Conservation (phyloP, 2,329 filamentous ascomycete species). For the Trichoderma guizhouense region DNA sequence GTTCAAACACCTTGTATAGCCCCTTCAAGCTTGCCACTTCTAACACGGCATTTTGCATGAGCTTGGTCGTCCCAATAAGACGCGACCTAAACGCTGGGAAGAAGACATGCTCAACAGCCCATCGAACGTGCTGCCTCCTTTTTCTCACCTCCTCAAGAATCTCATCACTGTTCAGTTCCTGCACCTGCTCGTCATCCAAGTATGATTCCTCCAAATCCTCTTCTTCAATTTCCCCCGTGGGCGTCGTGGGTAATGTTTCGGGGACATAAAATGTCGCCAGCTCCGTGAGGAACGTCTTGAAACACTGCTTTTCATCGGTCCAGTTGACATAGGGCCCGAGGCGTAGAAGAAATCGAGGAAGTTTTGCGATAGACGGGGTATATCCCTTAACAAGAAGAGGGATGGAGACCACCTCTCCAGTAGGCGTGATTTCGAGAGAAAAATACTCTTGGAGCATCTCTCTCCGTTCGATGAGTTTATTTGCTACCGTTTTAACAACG, state of each 20-base stretch:
- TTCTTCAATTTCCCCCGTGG: slow-evolving; percentile 20
- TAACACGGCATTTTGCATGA: slow-evolving; percentile 71
- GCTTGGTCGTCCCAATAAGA: slow-evolving; percentile 73
- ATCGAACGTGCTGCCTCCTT: slow-evolving; percentile 66
- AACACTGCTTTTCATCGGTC: slow-evolving; percentile 80
- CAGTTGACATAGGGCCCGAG: slow-evolving; percentile 88
- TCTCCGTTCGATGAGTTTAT: slow-evolving; percentile 68
- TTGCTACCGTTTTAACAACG: slow-evolving; percentile 62
- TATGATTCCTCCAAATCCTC: not conserved
- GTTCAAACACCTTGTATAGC: slow-evolving; percentile 89
- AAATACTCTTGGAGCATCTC: slow-evolving; percentile 96
- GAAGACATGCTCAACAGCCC: slow-evolving; percentile 77
- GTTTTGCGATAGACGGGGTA: slow-evolving; percentile 76
- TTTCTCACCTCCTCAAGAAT: slow-evolving; percentile 43
- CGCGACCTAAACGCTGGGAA: slow-evolving; percentile 86
- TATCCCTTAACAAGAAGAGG: slow-evolving; percentile 89
- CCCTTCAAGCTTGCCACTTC: slow-evolving; percentile 92
- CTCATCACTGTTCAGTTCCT: slow-evolving; percentile 26
- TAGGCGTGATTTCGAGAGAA: slow-evolving; percentile 72
- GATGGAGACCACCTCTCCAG: slow-evolving; percentile 73
- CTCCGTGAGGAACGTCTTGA: slow-evolving; percentile 79
- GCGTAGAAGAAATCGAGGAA: slow-evolving; percentile 82
- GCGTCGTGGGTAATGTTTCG: slow-evolving; percentile 66
- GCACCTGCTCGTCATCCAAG: not conserved
- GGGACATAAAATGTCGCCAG: slow-evolving; percentile 88